Evolutionary conservation across 129 eudicot genomes (phyloP).

Genomic region (Calendula officinalis): DNA sequence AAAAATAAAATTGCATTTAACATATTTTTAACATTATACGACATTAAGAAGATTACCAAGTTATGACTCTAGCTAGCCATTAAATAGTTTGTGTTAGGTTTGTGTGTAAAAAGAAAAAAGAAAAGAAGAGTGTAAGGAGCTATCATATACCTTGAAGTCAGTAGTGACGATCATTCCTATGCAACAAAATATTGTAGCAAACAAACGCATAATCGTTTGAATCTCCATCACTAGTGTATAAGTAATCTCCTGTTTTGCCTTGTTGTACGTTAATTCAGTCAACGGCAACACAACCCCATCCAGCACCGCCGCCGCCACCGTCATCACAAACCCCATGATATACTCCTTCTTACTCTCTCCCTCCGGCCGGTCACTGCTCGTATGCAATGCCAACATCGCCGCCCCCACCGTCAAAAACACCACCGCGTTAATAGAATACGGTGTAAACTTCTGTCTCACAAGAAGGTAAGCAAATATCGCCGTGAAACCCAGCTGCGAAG

Average conservation of each 20-base stretch:
- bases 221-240: constrained; percentile 58
- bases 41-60: too few species aligned
- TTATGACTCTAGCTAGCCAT: too few species aligned
- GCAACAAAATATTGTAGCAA: constrained; percentile 45
- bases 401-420: constrained; percentile 52
- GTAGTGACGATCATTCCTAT: constrained; percentile 47
- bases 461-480: constrained; percentile 45
- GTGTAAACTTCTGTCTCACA: constrained; percentile 50
- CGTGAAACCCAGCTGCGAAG: constrained; percentile 51
- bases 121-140: not conserved
- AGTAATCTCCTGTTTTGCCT: constrained; percentile 41
- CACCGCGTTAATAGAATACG: constrained; percentile 52
- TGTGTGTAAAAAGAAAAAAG: too few species aligned
- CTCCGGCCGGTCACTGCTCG: constrained; percentile 44
- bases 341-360: constrained; percentile 50
- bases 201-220: constrained; percentile 49
- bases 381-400: constrained; percentile 48
- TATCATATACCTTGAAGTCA: constrained; percentile 54
- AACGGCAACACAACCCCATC: constrained; percentile 45
- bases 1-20: too few species aligned
- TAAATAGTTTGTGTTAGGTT: too few species aligned
- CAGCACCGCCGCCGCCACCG: constrained; percentile 41
- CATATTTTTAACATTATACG: too few species aligned
- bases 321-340: constrained; percentile 45
- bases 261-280: constrained; percentile 40